phyloP scores from a whole-genome alignment of 2,329 filamentous ascomycete species.

The Penicillium sp. region DNA sequence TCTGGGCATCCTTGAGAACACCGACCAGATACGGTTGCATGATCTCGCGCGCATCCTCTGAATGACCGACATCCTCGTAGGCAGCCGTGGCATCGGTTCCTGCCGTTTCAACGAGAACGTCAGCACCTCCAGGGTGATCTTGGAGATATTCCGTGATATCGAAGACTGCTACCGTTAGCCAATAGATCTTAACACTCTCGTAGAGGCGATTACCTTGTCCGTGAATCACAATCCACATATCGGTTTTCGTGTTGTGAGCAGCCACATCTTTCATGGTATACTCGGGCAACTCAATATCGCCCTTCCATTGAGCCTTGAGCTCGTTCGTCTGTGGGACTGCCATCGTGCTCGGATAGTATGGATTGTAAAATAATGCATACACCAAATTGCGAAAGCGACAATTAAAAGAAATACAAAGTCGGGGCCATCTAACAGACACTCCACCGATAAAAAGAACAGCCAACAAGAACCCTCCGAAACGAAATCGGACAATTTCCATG shows the following conservation, averaged over 20 bases:
- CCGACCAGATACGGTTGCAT: slow-evolving; percentile 39
- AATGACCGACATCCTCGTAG: slow-evolving; percentile 47
- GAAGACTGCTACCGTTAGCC: slow-evolving; percentile 48
- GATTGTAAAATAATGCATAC: background rate
- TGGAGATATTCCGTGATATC: slow-evolving; percentile 58
- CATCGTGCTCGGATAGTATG: slow-evolving; percentile 3
- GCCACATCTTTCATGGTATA: slow-evolving; percentile 41
- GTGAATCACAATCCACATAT: slow-evolving; percentile 58
- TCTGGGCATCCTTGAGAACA: slow-evolving; percentile 26
- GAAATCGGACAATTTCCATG: background rate
- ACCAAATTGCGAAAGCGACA: background rate
- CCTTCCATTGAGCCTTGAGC: slow-evolving; percentile 17
- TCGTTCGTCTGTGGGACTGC: slow-evolving; percentile 12
- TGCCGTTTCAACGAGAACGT: slow-evolving; percentile 41
- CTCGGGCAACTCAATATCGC: slow-evolving; percentile 16
- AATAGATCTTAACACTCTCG: background rate
- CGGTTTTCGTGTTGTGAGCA: slow-evolving; percentile 48
- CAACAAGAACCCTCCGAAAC: background rate
- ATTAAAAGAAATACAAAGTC: background rate
- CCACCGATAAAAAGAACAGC: background rate
- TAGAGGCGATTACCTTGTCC: slow-evolving; percentile 47
- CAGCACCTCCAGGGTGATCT: slow-evolving; percentile 56
- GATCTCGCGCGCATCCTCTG: slow-evolving; percentile 45
- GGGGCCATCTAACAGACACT: background rate
- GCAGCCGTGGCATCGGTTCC: slow-evolving; percentile 43